Conservation (phyloP, 2,329 filamentous ascomycete genomes). For the Cercospora sojina region DNA sequence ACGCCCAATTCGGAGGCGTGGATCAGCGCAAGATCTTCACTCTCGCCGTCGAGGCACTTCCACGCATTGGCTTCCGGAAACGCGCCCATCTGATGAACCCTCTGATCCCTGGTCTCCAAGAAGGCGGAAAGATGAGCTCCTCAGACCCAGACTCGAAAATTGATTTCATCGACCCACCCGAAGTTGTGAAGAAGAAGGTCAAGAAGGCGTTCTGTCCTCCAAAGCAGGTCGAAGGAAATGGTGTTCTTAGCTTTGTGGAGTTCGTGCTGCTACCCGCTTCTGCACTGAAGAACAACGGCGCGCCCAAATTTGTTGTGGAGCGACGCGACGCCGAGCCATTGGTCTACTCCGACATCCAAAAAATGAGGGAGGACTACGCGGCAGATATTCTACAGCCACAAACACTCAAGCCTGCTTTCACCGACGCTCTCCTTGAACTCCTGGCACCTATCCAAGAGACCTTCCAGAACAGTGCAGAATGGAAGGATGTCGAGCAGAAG, state of each 20-base stretch:
- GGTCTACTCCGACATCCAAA: constrained; percentile 72
- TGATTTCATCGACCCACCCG: constrained; percentile 79
- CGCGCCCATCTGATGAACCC: constrained; percentile 75
- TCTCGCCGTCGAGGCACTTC: constrained; percentile 78
- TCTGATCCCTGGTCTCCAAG: constrained; percentile 79
- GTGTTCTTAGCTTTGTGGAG: constrained; percentile 81
- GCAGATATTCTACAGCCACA: constrained; percentile 72
- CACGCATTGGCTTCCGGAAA: constrained; percentile 79
- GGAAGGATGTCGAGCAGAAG: constrained; percentile 72
- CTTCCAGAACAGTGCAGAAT: constrained; percentile 70
- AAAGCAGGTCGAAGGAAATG: constrained; percentile 77
- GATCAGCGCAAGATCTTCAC: constrained; percentile 91
- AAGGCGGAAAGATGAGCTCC: constrained; percentile 76
- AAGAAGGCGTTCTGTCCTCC: constrained; percentile 80
- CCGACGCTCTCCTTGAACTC: constrained; percentile 69
- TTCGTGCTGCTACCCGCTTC: constrained; percentile 79
- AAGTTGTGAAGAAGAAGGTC: constrained; percentile 76
- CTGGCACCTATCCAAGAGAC: constrained; percentile 74
- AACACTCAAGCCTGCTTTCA: constrained; percentile 79
- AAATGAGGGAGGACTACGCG: constrained; percentile 76
- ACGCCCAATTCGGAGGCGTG: constrained; percentile 80
- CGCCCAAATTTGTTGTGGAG: constrained; percentile 64
- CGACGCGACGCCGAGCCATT: constrained; percentile 69
- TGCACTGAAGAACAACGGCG: constrained; percentile 56
- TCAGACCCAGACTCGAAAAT: constrained; percentile 79